Conservation (phyloP, 116 monocot species). For the Posidonia oceanica region DNA sequence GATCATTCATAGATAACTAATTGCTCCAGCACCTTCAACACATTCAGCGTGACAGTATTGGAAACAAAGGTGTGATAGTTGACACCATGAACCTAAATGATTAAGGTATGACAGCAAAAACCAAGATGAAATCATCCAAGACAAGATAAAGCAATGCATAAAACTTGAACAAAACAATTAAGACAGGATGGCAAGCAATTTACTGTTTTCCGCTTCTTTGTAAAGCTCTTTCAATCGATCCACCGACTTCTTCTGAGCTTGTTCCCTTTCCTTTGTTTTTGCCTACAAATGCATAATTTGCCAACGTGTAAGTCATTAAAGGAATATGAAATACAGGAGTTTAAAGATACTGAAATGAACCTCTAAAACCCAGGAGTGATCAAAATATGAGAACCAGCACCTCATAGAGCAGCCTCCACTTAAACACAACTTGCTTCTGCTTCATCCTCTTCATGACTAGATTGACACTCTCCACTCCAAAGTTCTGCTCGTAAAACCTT, state of each 20-base stretch:
- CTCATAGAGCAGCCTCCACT: conserved; percentile 66
- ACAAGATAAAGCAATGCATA: too few relatives aligned
- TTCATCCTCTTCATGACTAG: conserved; percentile 57
- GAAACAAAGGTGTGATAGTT: too few relatives aligned
- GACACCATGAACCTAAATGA: too few relatives aligned
- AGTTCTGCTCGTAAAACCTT: conserved; percentile 60
- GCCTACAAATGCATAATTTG: conserved; percentile 33
- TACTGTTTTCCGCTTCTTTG: conserved; percentile 56
- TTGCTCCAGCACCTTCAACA: too few relatives aligned
- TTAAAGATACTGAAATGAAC: not conserved
- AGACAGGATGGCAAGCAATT: conserved; percentile 10
- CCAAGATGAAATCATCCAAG: too few relatives aligned
- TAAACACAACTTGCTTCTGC: conserved; percentile 36
- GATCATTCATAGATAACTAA: too few relatives aligned
- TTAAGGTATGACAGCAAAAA: too few relatives aligned
- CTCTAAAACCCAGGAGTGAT: not conserved
- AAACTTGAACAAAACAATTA: too few relatives aligned
- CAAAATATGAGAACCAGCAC: conserved; percentile 15
- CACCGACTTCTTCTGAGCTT: conserved; percentile 25
- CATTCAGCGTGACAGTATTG: too few relatives aligned
- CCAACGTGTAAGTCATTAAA: not conserved
- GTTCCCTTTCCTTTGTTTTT: conserved; percentile 56
- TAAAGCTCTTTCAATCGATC: conserved; percentile 56
- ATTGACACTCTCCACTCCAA: conserved; percentile 48
- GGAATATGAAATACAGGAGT: not conserved